These are phyloP conservation scores for Euphorbia schlechtendalii DNA, from an alignment of 441 rosid genomes.

Conservation along the genomic window DNA sequence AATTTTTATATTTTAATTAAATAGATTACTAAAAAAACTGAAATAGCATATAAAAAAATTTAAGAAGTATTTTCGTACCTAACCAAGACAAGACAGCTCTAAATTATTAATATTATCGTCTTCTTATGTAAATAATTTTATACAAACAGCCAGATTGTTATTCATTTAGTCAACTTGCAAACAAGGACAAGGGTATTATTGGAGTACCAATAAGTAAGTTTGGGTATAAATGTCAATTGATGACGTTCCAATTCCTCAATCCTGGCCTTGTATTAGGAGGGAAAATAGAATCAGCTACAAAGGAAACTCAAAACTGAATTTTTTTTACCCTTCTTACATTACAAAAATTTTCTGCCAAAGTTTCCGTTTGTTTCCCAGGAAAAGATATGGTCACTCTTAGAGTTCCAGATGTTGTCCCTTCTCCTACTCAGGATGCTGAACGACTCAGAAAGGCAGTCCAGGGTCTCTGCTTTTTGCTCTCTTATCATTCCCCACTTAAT, in stretches of 20 bases:
- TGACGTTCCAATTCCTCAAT: background rate
- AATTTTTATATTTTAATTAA: too few species aligned
- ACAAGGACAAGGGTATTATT: background rate
- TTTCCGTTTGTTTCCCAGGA: conserved; percentile 11
- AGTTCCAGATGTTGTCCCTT: conserved; percentile 54
- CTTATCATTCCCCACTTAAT: background rate
- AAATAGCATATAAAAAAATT: too few species aligned
- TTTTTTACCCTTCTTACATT: too few species aligned
- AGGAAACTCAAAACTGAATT: background rate
- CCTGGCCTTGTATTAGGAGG: conserved; percentile 7
- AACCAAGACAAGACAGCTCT: too few species aligned
- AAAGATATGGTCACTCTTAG: conserved; percentile 57
- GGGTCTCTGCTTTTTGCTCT: conserved; percentile 36
- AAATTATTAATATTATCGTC: too few species aligned
- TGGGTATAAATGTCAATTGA: conserved; percentile 25
- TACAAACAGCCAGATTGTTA: too few species aligned
- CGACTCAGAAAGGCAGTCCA: conserved; percentile 51
- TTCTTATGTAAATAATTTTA: too few species aligned
- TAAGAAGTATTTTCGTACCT: too few species aligned
- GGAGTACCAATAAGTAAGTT: background rate
- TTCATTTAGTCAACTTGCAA: too few species aligned
- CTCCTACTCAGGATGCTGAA: conserved; percentile 64
- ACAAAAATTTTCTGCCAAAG: background rate
- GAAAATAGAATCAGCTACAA: conserved; percentile 19
- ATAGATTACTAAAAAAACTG: too few species aligned